phyloP scores from a whole-genome alignment of 495 filamentous ascomycete species.

The Penicillium mononematosum region DNA sequence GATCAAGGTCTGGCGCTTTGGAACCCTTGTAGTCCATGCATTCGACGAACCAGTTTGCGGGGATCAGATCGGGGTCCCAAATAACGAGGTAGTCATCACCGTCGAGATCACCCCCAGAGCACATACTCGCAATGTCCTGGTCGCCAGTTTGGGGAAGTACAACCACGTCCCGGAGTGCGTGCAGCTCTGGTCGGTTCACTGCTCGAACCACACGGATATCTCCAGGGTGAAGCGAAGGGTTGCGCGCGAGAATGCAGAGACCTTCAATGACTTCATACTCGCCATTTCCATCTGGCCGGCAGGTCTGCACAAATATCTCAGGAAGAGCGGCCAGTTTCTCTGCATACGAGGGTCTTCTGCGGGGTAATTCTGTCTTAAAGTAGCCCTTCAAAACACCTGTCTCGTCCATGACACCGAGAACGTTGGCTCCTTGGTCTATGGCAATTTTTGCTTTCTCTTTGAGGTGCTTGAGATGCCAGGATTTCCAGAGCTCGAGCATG shows the following conservation, averaged over 20 bases:
- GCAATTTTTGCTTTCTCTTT: slow-evolving; percentile 91
- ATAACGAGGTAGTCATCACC: slow-evolving; percentile 95
- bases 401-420: slow-evolving; percentile 90
- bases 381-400: slow-evolving; percentile 72
- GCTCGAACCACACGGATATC: slow-evolving; percentile 87
- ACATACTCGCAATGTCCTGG: slow-evolving; percentile 85
- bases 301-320: slow-evolving; percentile 86
- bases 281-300: slow-evolving; percentile 47
- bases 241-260: slow-evolving; percentile 80
- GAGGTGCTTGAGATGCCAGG: slow-evolving; percentile 79
- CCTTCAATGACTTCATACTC: slow-evolving; percentile 69
- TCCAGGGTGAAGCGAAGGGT: slow-evolving; percentile 91
- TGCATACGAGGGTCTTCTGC: slow-evolving; percentile 25
- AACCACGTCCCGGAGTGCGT: slow-evolving; percentile 77
- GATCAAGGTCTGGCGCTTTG: slow-evolving; percentile 48
- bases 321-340: slow-evolving; percentile 57
- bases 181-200: slow-evolving; percentile 69
- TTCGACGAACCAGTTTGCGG: slow-evolving; percentile 61
- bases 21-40: slow-evolving; percentile 72
- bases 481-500: slow-evolving; percentile 70
- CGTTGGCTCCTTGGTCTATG: slow-evolving; percentile 77
- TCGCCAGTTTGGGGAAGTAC: slow-evolving; percentile 86
- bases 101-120: slow-evolving; percentile 93
- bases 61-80: slow-evolving; percentile 80
- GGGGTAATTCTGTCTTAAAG: slow-evolving; percentile 34